phyloP scores from a whole-genome alignment of 441 rosid genomes.

The Euphorbia corollata region DNA sequence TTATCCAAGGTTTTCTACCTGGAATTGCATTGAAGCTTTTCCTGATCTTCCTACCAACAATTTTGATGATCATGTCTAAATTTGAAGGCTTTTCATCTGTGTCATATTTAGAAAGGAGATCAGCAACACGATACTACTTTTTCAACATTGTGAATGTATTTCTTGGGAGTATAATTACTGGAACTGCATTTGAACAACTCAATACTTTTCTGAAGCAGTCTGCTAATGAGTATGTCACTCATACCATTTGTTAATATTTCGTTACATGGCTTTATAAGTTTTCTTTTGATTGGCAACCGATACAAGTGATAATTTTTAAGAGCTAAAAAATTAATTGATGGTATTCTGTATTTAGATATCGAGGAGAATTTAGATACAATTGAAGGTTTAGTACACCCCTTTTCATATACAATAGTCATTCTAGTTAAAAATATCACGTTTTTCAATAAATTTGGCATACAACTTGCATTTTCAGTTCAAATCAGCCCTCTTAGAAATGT shows the following conservation, averaged over 20 bases:
- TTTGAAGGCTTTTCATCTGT: constrained; percentile 77
- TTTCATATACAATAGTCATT: neutral
- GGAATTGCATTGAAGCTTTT: constrained; percentile 91
- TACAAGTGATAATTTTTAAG: neutral
- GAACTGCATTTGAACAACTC: constrained; percentile 84
- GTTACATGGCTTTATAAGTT: neutral
- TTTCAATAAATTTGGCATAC: neutral
- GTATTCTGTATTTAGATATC: neutral
- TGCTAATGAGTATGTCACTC: constrained; percentile 48
- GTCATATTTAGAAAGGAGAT: constrained; percentile 76
- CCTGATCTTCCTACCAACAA: constrained; percentile 80
- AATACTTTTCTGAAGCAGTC: constrained; percentile 55
- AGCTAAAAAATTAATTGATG: neutral
- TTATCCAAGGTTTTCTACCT: constrained; percentile 76
- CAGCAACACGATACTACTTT: constrained; percentile 77
- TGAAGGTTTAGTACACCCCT: neutral
- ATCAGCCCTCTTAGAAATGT: neutral
- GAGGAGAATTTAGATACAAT: neutral
- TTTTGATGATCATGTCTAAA: constrained; percentile 90
- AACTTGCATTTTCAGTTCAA: neutral
- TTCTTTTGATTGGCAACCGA: neutral
- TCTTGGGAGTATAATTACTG: constrained; percentile 60
- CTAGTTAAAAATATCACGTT: neutral
- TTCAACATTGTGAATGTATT: constrained; percentile 80
- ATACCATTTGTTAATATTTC: neutral